Conservation (phyloP, 2,329 filamentous ascomycete genomes). For the Tolypocladium capitatum region DNA sequence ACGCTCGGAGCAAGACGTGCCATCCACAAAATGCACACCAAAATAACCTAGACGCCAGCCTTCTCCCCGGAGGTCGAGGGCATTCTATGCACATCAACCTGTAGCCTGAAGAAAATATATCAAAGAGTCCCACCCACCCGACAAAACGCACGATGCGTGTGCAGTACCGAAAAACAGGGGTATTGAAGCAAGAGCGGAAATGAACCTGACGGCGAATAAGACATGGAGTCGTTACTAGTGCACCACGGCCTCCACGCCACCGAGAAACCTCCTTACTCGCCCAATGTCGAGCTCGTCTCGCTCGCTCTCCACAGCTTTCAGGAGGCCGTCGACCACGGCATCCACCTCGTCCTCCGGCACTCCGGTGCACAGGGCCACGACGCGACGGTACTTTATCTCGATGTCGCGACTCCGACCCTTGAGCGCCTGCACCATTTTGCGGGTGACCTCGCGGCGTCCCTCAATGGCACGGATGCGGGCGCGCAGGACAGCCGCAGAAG, state of each 20-base stretch:
- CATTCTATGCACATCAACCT: not conserved
- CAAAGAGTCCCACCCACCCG: not conserved
- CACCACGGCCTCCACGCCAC: conserved; percentile 57
- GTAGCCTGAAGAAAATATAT: not conserved
- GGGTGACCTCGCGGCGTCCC: conserved; percentile 52
- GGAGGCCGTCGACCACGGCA: conserved; percentile 60
- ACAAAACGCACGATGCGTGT: not conserved
- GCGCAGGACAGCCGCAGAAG: conserved; percentile 46
- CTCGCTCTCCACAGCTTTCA: conserved; percentile 84
- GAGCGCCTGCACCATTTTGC: conserved; percentile 54
- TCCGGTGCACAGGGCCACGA: conserved; percentile 76
- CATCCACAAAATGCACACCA: not conserved
- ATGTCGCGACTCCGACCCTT: conserved; percentile 71
- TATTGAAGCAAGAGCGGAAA: not conserved
- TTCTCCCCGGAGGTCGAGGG: not conserved
- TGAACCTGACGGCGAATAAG: not conserved
- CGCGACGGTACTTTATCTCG: conserved; percentile 75
- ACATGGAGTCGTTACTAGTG: conserved; percentile 17
- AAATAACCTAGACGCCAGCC: not conserved
- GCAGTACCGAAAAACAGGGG: not conserved
- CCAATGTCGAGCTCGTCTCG: conserved; percentile 61
- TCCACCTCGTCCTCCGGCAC: conserved; percentile 71
- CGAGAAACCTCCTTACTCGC: conserved; percentile 64
- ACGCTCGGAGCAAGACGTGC: not conserved
- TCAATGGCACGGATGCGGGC: conserved; percentile 59